Base-by-base conservation (phyloP, 2,329 filamentous ascomycete species). In the Teratosphaeria gauchensis region DNA sequence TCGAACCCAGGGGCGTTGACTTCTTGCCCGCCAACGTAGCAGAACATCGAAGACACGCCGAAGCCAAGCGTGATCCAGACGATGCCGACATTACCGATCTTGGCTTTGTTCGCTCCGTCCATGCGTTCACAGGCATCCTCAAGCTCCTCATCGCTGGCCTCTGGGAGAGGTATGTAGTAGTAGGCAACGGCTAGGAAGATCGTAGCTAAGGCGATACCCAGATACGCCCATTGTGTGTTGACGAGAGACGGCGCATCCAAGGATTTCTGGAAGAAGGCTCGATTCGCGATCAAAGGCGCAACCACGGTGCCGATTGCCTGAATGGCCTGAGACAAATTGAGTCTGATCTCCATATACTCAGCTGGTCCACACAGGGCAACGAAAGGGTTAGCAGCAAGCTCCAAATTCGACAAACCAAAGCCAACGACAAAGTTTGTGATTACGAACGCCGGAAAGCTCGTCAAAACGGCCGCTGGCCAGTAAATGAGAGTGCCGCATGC, bases 391-490 rank as follows among this genome's bases (percentile, higher is more conserved):
- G 82, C 82, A 1, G 81, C 77, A 0, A 83, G 78, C 67, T 86
- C 83, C 35, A 86, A 69, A 9, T 82, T 82, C 0, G 82, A 82
- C 11, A 86, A 73, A 0, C 84, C 83, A 28, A 81, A 76, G 0
- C 82, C 83, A 2, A 84, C 81, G 58, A 86, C 82, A 65, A 85
- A 83, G 61, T 86, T 86, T 2, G 83, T 84, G 21, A 85, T 71
- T 1, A 84, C 71, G 60, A 85, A 85, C 0, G 83, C 82, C 1
- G 79, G 75, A 58, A 83, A 85, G 0, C 82, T 85, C 0, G 80
- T 81, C 32, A 86, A 71, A 1, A 86, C 83, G 1, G 83, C 83
- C 3, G 83, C 84, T 0, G 84, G 83, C 83, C 83, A 86, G 71
- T 85, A 86, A 16, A 85, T 75, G 11, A 86, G 70, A 0, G 80